A percentile compares a stretch with the other conserved stretches of the same genome.
These are phyloP conservation scores for Coniochaeta sp. DNA, from an alignment of 2,329 filamentous ascomycete genomes.

Conservation along the genomic window DNA sequence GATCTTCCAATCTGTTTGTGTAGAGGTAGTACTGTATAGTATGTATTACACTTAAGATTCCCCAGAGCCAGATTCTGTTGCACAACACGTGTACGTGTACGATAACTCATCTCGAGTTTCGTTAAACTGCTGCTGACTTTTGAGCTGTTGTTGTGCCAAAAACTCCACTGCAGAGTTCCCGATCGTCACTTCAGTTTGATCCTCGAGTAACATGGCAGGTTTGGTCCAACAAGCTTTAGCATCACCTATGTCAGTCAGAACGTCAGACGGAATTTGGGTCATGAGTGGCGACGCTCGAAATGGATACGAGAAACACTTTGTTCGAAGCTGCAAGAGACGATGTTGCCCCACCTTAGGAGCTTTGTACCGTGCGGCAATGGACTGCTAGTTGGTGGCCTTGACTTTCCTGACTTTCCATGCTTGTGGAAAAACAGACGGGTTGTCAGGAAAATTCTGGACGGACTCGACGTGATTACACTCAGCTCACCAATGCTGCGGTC, in stretches of 20 bases:
- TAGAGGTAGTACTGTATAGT: too few species aligned
- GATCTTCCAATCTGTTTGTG: too few species aligned
- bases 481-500: neutral
- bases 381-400: too few species aligned
- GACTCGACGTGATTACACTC: neutral
- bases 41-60: neutral
- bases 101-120: neutral
- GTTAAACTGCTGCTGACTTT: too few species aligned
- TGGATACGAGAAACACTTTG: slow-evolving; percentile 1
- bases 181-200: neutral
- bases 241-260: neutral
- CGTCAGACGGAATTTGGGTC: too few species aligned
- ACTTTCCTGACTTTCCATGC: too few species aligned
- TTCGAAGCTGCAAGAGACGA: neutral
- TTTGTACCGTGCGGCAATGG: neutral
- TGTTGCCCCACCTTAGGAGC: neutral
- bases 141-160: too few species aligned
- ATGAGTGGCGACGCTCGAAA: neutral
- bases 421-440: too few species aligned
- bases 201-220: neutral
- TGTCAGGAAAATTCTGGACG: too few species aligned
- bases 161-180: neutral
- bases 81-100: neutral
- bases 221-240: neutral
- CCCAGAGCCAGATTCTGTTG: neutral